Percentiles rank a stretch among this genome's conserved stretches.
Evolutionary conservation across 805 yeast genomes (phyloP).

Genomic region (Ogataea nitratoaversa): DNA sequence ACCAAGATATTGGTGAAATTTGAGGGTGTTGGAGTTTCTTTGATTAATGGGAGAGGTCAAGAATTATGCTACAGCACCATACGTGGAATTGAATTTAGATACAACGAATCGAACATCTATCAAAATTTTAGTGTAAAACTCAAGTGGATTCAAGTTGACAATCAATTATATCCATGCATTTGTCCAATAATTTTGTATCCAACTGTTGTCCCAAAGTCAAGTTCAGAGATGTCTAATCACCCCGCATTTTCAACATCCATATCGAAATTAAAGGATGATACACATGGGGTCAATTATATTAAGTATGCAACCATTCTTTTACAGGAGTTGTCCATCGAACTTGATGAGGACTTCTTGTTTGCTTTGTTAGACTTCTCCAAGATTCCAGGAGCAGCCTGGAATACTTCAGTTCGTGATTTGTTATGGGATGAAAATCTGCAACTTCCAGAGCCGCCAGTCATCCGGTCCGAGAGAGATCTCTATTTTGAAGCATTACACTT

Average conservation of each 20-base stretch:
- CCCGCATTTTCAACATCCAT: slow-evolving; percentile 87
- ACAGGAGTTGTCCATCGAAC: slow-evolving; percentile 88
- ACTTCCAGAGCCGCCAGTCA: slow-evolving; percentile 64
- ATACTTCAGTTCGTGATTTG: slow-evolving; percentile 31
- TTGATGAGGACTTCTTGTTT: slow-evolving; percentile 89
- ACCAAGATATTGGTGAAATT: slow-evolving; percentile 57
- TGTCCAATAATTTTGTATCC: slow-evolving; percentile 90
- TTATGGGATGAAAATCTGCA: slow-evolving; percentile 60
- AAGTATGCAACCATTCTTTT: slow-evolving; percentile 86
- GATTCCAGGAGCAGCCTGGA: slow-evolving; percentile 81
- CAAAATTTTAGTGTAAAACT: slow-evolving; percentile 76
- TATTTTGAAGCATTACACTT: slow-evolving; percentile 90
- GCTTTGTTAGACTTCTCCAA: slow-evolving; percentile 77
- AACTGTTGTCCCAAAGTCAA: slow-evolving; percentile 78
- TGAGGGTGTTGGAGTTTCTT: slow-evolving; percentile 84
- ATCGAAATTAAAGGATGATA: slow-evolving; percentile 79
- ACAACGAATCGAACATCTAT: slow-evolving; percentile 78
- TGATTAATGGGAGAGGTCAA: slow-evolving; percentile 63
- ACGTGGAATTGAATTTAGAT: slow-evolving; percentile 75
- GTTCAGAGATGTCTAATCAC: slow-evolving; percentile 78
- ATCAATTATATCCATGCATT: slow-evolving; percentile 81
- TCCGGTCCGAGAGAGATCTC: slow-evolving; percentile 57
- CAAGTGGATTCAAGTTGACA: slow-evolving; percentile 94
- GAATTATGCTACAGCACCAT: slow-evolving; percentile 83
- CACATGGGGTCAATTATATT: slow-evolving; percentile 85